Evolutionary conservation across 768 basidiomycete species (phyloP), one percentile per base, ranked within the genome.

Genomic region (Lactifluus volemus): DNA sequence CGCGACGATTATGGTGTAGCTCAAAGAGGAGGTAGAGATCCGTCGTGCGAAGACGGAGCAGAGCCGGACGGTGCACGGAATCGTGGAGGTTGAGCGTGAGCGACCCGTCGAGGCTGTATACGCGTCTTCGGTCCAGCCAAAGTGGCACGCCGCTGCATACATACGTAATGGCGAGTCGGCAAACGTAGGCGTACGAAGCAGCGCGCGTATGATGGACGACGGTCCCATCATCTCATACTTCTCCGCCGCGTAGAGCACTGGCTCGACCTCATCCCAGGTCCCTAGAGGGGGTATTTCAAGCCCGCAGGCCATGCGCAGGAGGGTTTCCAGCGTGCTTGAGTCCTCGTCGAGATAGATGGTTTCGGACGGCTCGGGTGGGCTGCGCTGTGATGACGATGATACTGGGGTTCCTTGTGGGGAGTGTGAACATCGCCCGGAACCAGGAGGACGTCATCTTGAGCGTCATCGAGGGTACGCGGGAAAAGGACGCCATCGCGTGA

Each of bases 171-270:
- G 79, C 48, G 81, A 72, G 41, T 75, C 73, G 25, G 80, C 71
- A 45, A 86, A 74, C 0, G 78, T 71, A 1, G 79, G 80, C 0
- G 80, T 80, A 69, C 79, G 76, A 55, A 82, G 73, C n/a, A 82
- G 76, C 38, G 82, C 78, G 42, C 83, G 82, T 53, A 85, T 70
- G 64, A 85, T 78, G 6, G 82, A 84, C 60, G 76, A 73, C 1
- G 84, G 83, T 0, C 85, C 85, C 0, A 81, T 78, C 81, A 85
- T 86, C 39, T 86, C 85, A 68, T 86, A 87, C 67, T 85, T 85
- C 67, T 87, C 84, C 0, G 84, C 80, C 0, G 83, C 82, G 56
- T 78, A 82, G 12, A 86, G 71, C n/a, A 87, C 67, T 4, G 76
- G 70, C 57, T 87, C 84, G 55, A 86, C 71, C 36, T 71, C 61